Percentiles rank a stretch among this genome's conserved stretches.
Conservation (phyloP, 2,329 filamentous ascomycete species). For the Venturia carpophila region DNA sequence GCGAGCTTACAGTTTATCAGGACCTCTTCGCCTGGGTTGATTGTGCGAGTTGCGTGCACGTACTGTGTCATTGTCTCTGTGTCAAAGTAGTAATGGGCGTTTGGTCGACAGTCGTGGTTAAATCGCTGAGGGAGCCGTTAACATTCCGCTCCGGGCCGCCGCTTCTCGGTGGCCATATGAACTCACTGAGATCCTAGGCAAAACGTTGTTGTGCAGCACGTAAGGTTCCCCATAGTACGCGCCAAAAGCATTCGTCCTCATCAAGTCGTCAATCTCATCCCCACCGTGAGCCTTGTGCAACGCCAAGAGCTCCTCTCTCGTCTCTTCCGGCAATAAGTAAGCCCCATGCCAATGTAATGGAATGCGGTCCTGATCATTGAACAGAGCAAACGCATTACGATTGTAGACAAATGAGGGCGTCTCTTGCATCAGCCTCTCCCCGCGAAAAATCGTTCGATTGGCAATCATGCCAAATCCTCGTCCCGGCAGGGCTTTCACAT, state of each 20-base stretch:
- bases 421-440: slow-evolving; percentile 17
- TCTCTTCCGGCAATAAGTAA: slow-evolving; percentile 12
- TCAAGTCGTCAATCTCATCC: slow-evolving; percentile 17
- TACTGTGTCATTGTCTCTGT: slow-evolving; percentile 26
- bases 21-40: slow-evolving; percentile 27
- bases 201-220: slow-evolving; percentile 14
- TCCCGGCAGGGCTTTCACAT: slow-evolving; percentile 5
- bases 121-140: slow-evolving; percentile 24
- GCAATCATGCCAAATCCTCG: slow-evolving; percentile 18
- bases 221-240: slow-evolving; percentile 13
- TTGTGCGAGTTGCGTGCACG: slow-evolving; percentile 26
- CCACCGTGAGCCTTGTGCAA: slow-evolving; percentile 17
- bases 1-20: slow-evolving; percentile 26
- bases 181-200: slow-evolving; percentile 18
- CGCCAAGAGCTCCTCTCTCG: slow-evolving; percentile 18
- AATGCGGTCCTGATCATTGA: slow-evolving; percentile 13
- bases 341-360: slow-evolving; percentile 16
- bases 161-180: not conserved
- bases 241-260: slow-evolving; percentile 19
- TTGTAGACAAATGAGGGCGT: slow-evolving; percentile 15
- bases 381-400: not conserved
- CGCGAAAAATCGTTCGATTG: slow-evolving; percentile 16
- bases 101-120: slow-evolving; percentile 31
- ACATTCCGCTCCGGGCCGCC: not conserved
- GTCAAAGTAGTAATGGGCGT: slow-evolving; percentile 29